phyloP scores from a whole-genome alignment of 495 filamentous ascomycete species.

The Terfezia claveryi region DNA sequence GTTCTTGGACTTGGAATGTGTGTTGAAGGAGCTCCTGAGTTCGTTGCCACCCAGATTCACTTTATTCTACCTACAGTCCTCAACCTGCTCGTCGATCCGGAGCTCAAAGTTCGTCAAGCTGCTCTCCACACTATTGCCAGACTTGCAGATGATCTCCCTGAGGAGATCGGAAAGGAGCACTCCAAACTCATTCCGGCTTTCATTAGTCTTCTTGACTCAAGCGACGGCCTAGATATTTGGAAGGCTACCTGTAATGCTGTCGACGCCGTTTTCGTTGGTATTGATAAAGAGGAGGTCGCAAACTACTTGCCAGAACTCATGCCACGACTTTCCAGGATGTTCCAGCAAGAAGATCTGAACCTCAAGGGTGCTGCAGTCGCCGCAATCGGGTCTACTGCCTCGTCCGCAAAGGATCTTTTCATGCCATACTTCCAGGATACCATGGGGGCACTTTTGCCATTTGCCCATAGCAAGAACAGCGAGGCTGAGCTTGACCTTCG shows the following conservation, averaged over 20 bases:
- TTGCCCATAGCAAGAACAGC: constrained; percentile 64
- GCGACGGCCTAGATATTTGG: constrained; percentile 53
- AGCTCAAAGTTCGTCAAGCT: constrained; percentile 61
- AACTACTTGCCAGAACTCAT: constrained; percentile 65
- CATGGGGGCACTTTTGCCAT: constrained; percentile 66
- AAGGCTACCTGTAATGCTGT: constrained; percentile 77
- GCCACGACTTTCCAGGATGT: constrained; percentile 57
- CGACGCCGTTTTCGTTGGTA: constrained; percentile 71
- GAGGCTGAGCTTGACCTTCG: constrained; percentile 79
- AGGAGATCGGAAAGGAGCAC: constrained; percentile 68
- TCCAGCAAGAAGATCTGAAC: constrained; percentile 64
- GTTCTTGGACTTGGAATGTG: constrained; percentile 82
- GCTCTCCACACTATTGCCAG: constrained; percentile 68
- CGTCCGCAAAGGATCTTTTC: constrained; percentile 61
- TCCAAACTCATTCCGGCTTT: constrained; percentile 59
- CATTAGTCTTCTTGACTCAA: constrained; percentile 68
- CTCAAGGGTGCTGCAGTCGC: constrained; percentile 74
- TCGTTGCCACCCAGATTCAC: constrained; percentile 27
- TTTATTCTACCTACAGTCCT: constrained; percentile 55
- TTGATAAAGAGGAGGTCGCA: constrained; percentile 63
- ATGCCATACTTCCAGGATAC: constrained; percentile 70
- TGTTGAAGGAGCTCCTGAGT: constrained; percentile 80
- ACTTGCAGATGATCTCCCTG: constrained; percentile 77
- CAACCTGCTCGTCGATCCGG: constrained; percentile 61
- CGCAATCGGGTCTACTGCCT: constrained; percentile 75